Evolutionary conservation across 257 asterid species (phyloP), one percentile per base, ranked within the genome.

Genomic region (Fraxinus pennsylvanica): DNA sequence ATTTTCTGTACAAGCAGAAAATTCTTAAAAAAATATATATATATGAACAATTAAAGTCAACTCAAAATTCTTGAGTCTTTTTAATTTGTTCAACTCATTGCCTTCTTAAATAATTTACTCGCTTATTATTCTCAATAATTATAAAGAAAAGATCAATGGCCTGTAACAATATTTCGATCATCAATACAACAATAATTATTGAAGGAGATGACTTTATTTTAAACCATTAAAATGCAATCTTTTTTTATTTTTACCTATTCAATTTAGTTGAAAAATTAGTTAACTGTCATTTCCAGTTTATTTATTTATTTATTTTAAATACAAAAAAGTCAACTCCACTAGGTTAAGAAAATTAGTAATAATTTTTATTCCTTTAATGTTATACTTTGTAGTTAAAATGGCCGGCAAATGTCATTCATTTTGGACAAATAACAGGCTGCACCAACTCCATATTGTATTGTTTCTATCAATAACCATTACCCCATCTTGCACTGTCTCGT

Each of bases 81-180:
- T 74, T 13, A 32, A 33, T 38, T 75, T 57, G 15, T 76, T 73
- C 33, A 38, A 77, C 41, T 68, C 76, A 68, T 73, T 35, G 74
- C 22, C 76, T 69, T 80, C 77, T 59, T 52, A 77, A 35, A 79
- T 68, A 82, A 21, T 78, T 71, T 82, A 74, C 41, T 17, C 71
- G 32, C 50, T 35, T 45, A 75, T 74, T 71, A 78, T 27, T 54
- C 61, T 30, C 19, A 61, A 12, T 59, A 78, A 57, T 54, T 30
- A 74, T 14, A 74, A 74, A 32, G 57, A 76, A 41, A 41, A 41
- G 3, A 41, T 41, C 14, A 10, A 9, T 41, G 50, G 50, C 50
- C 50, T 3, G 50, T 9, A 41, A 41, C 10, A 38, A 38, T 38
- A 38, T 38, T 41, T 41, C 50, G 14, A 41, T 1, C 14, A 41